Percentiles rank a stretch among this genome's conserved stretches.
Conservation (phyloP, 2,329 filamentous ascomycete species). For the Apiospora malaysiana region DNA sequence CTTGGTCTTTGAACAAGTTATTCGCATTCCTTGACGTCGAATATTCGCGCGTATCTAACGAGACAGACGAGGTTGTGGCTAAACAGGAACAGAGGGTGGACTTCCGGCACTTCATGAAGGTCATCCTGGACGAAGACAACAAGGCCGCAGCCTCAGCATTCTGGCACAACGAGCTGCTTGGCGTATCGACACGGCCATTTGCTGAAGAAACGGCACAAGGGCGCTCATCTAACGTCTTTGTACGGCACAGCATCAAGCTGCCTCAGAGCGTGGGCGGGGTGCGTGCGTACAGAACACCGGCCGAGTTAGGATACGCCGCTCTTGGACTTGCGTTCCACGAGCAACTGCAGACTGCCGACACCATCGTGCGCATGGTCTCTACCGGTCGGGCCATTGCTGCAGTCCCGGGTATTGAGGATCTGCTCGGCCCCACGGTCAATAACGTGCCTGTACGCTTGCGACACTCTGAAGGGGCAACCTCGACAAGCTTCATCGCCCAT, state of each 20-base stretch:
- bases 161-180: background rate
- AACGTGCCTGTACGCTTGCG: background rate
- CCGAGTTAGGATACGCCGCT: conserved; percentile 8
- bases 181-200: background rate
- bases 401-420: conserved; percentile 3
- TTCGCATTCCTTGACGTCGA: background rate
- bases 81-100: background rate
- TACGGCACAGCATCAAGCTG: background rate
- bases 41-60: background rate
- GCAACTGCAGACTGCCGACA: background rate
- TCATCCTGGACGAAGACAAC: background rate
- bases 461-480: background rate
- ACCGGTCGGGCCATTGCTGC: background rate
- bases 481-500: background rate
- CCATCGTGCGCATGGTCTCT: background rate
- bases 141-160: background rate
- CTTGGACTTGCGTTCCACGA: background rate
- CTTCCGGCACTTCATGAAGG: conserved; percentile 16
- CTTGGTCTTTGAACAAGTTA: conserved; percentile 12
- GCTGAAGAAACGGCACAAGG: background rate
- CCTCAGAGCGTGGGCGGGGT: too few relatives aligned
- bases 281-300: background rate
- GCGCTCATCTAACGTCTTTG: background rate
- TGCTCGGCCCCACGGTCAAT: background rate
- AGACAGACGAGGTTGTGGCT: background rate